Conservation (phyloP, 2,329 filamentous ascomycete genomes). For the Fusarium drepaniforme region DNA sequence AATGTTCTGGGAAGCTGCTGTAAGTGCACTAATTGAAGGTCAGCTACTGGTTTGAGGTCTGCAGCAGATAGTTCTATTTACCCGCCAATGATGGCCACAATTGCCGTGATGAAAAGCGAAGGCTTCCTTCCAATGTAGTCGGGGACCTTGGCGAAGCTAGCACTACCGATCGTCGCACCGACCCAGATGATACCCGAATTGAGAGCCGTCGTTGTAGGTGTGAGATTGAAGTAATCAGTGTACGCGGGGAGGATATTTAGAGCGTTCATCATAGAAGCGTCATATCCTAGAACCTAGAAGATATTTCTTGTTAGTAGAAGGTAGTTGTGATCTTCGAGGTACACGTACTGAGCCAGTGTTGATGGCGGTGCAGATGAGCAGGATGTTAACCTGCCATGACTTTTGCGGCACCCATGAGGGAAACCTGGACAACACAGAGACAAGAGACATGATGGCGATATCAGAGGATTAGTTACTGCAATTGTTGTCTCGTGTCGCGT, state of each 20-base stretch:
- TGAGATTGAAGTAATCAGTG: neutral
- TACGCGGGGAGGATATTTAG: neutral
- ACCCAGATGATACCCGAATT: neutral
- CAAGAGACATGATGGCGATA: neutral
- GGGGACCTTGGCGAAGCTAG: neutral
- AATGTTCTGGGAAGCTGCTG: neutral
- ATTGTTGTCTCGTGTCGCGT: neutral
- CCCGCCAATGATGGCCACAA: neutral
- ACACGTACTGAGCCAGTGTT: neutral
- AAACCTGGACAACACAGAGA: neutral
- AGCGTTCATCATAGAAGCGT: neutral
- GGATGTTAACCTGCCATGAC: neutral
- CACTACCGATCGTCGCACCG: neutral
- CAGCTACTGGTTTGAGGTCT: neutral
- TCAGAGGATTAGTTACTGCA: neutral
- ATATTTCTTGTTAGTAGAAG: too few relatives aligned
- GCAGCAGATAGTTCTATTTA: fast-evolving
- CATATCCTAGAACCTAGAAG: neutral
- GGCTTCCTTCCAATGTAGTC: neutral
- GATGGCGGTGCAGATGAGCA: neutral
- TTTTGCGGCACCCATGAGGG: neutral
- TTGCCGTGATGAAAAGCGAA: neutral
- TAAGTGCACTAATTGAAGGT: neutral
- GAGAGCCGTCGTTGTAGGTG: neutral
- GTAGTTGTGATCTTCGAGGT: neutral